Percentiles rank a stretch among this genome's conserved stretches.
Evolutionary conservation across 768 basidiomycete species (phyloP).

Genomic region (Auricularia auricula-judae): DNA sequence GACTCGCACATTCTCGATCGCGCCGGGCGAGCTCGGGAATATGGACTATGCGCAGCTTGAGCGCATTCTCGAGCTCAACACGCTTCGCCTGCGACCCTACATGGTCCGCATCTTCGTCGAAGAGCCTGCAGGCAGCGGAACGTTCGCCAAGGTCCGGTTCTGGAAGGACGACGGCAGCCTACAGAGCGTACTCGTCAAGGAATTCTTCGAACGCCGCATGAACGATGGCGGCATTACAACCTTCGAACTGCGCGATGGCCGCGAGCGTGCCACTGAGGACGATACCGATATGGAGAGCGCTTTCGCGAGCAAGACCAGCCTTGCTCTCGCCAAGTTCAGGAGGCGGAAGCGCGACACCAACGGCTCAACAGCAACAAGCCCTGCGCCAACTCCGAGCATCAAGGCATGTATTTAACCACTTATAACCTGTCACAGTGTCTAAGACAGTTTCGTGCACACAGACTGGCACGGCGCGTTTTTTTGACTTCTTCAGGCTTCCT

Average conservation of each 20-base stretch:
- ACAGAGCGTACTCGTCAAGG: conserved; percentile 5
- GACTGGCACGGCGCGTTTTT: background rate
- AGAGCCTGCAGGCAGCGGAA: conserved; percentile 3
- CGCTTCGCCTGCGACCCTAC: conserved; percentile 4
- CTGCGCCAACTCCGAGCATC: background rate
- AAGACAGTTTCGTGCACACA: background rate
- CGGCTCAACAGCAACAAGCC: background rate
- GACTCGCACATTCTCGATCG: conserved; percentile 6
- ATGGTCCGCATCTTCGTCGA: conserved; percentile 7
- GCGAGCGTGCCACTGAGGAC: conserved; percentile 1
- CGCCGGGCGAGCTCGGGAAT: conserved; percentile 2
- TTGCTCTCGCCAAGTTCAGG: background rate
- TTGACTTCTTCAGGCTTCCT: background rate
- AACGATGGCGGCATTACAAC: conserved; percentile 1
- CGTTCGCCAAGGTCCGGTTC: conserved; percentile 2
- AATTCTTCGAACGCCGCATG: conserved; percentile 5
- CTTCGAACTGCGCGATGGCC: conserved; percentile 5
- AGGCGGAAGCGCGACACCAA: background rate
- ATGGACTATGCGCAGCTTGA: conserved; percentile 4
- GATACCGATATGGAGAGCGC: background rate
- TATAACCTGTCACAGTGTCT: background rate
- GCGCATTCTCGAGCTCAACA: conserved; percentile 4
- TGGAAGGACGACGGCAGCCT: conserved; percentile 8
- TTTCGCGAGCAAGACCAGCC: background rate
- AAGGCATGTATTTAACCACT: background rate